Evolutionary conservation across 208 protist species (phyloP).

Genomic region (Leptomonas pyrrhocoris): DNA sequence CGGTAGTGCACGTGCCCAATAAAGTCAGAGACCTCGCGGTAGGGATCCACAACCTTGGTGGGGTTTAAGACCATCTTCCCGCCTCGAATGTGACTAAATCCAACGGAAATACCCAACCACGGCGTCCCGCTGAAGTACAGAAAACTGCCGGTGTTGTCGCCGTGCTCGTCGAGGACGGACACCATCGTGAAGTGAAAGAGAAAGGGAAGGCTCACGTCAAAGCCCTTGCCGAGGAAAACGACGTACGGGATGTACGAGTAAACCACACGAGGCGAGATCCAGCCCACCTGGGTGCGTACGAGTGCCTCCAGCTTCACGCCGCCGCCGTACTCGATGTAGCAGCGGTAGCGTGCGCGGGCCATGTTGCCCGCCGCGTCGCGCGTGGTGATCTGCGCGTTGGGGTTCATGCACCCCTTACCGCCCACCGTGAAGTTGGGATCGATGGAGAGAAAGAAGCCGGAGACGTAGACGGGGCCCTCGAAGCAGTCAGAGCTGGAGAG

Average conservation of each 20-base stretch:
- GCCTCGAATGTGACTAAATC: conserved; percentile 56
- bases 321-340: conserved; percentile 57
- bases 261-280: conserved; percentile 83
- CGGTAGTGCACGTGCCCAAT: conserved; percentile 79
- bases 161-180: conserved; percentile 80
- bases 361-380: conserved; percentile 74
- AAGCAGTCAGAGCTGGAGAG: conserved; percentile 63
- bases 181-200: conserved; percentile 87
- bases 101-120: conserved; percentile 73
- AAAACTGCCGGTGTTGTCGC: conserved; percentile 76
- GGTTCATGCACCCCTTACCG: conserved; percentile 69
- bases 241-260: conserved; percentile 77
- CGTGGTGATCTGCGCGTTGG: conserved; percentile 84
- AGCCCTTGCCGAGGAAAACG: conserved; percentile 76
- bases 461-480: conserved; percentile 69
- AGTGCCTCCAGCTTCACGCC: conserved; percentile 82
- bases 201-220: conserved; percentile 84
- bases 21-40: conserved; percentile 67
- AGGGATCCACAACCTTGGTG: conserved; percentile 63
- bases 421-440: conserved; percentile 74
- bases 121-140: conserved; percentile 88
- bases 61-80: conserved; percentile 82
- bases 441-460: conserved; percentile 80
- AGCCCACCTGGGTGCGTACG: conserved; percentile 79
- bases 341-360: conserved; percentile 76